A percentile compares a stretch with the other conserved stretches of the same genome.
Evolutionary conservation across 2,329 filamentous ascomycete species (phyloP).

Genomic region (Venturia nashicola): DNA sequence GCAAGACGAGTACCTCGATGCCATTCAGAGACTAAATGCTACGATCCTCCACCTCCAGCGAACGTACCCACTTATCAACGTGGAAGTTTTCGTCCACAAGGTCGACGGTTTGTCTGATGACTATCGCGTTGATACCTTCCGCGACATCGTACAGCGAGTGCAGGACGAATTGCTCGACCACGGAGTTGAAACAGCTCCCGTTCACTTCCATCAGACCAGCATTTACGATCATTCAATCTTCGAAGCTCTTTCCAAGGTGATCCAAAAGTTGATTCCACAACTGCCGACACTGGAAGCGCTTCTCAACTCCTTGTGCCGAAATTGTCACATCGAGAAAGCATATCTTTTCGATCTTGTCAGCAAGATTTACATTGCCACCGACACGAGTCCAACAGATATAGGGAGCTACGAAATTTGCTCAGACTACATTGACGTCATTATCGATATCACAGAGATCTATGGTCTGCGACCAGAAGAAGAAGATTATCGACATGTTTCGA

Average conservation of each 20-base stretch:
- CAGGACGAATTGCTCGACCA: slow-evolving; percentile 91
- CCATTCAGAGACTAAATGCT: slow-evolving; percentile 71
- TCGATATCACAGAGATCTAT: slow-evolving; percentile 92
- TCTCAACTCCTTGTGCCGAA: slow-evolving; percentile 85
- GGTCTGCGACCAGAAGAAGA: slow-evolving; percentile 47
- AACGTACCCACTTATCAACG: slow-evolving; percentile 83
- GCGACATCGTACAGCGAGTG: slow-evolving; percentile 91
- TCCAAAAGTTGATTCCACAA: slow-evolving; percentile 92
- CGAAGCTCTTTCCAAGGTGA: slow-evolving; percentile 95
- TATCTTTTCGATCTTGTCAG: slow-evolving; percentile 96
- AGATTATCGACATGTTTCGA: slow-evolving; percentile 11
- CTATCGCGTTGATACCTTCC: slow-evolving; percentile 89
- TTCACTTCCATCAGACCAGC: slow-evolving; percentile 90
- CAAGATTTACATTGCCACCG: slow-evolving; percentile 97
- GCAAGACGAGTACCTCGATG: slow-evolving; percentile 93
- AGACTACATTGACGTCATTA: slow-evolving; percentile 96
- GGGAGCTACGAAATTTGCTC: slow-evolving; percentile 96
- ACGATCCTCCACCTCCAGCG: slow-evolving; percentile 85
- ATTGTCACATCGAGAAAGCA: slow-evolving; percentile 92
- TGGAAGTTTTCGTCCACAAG: slow-evolving; percentile 98
- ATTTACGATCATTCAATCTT: slow-evolving; percentile 99
- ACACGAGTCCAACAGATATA: slow-evolving; percentile 86
- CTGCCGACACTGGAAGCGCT: slow-evolving; percentile 86
- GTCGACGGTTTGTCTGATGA: slow-evolving; percentile 96
- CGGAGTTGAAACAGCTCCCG: slow-evolving; percentile 83